Evolutionary conservation across 805 yeast species (phyloP).

Genomic region (Priceomyces medius): DNA sequence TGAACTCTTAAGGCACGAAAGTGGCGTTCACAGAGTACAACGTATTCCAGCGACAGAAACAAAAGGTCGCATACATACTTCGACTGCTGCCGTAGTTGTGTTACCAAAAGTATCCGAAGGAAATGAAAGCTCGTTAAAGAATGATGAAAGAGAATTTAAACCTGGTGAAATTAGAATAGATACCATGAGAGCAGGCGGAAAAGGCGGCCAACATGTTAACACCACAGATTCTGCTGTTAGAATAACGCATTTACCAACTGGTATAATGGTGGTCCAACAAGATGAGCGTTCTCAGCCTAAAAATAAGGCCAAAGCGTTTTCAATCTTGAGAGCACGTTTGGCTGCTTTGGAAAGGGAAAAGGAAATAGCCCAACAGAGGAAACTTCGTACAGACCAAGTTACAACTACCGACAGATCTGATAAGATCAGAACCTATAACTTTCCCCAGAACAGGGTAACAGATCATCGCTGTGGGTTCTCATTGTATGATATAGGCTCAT

Average conservation of each 20-base stretch:
- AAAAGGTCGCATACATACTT: slow-evolving; percentile 92
- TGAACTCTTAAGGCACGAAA: slow-evolving; percentile 71
- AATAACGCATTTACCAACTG: slow-evolving; percentile 87
- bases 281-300: slow-evolving; percentile 94
- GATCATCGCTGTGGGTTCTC: slow-evolving; percentile 89
- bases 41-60: slow-evolving; percentile 90
- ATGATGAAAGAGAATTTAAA: slow-evolving; percentile 67
- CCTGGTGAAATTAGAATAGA: slow-evolving; percentile 90
- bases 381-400: slow-evolving; percentile 77
- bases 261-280: slow-evolving; percentile 84
- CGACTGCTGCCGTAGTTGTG: slow-evolving; percentile 94
- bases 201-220: slow-evolving; percentile 98
- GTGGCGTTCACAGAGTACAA: slow-evolving; percentile 96
- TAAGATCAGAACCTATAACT: slow-evolving; percentile 91
- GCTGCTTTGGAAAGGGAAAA: slow-evolving; percentile 76
- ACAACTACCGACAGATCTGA: slow-evolving; percentile 87
- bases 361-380: slow-evolving; percentile 62
- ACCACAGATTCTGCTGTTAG: slow-evolving; percentile 97
- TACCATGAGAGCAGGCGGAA: slow-evolving; percentile 96
- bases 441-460: slow-evolving; percentile 87
- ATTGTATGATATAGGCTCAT: slow-evolving; percentile 62
- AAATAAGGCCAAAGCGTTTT: slow-evolving; percentile 89
- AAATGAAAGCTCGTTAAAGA: slow-evolving; percentile 42
- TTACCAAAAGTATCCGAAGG: slow-evolving; percentile 75
- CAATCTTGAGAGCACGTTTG: slow-evolving; percentile 74